Base-by-base conservation (phyloP, 169 alveolate genomes). In the Plasmodium inui region DNA sequence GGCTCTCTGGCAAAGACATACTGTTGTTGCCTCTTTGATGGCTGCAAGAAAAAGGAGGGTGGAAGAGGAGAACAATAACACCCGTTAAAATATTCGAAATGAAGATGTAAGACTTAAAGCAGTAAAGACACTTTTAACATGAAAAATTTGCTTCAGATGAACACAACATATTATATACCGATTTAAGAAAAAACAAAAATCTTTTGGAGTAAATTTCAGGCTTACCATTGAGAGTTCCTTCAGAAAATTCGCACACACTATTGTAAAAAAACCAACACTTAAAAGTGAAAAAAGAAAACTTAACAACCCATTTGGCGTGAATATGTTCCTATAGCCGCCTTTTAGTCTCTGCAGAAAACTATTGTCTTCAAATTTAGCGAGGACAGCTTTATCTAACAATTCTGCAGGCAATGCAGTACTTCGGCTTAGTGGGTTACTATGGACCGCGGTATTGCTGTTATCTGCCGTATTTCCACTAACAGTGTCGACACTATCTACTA, bases 151-250 rank as follows among this genome's bases (percentile, higher is more conserved):
- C 34, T n/a, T 61, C 32, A 61, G 28, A 61, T 61, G 74, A 5
- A 7, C 74, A 61, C 17, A 19, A 3, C 10, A 61, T 61, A 26
- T 46, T 61, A 61, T 61, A 5, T 17, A 22, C 14, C 26, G 12
- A 61, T 6, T 22, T 22, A 19, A 61, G 3, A 17, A 17, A 19
- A 9, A 78, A 37, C n/a, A 78, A 26, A 78, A 1, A 0, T n/a
- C 32, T 61, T 61, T 61, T 61, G 74, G 12, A 61, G n/a, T 14
- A 6, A 61, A 61, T 2, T 61, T 61, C 3, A 61, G 26, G 26
- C 44, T 78, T 78, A 78, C 84, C 84, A 28, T 12, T 34, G 55
- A 19, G 10, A 78, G n/a, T 78, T 34, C 41, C 84, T 78, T 32
- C 53, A 78, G 53, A 39, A 78, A 37, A 8, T 78, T 2, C 6